phyloP scores from a whole-genome alignment of 495 filamentous ascomycete species.

The Aspergillus panamensis region DNA sequence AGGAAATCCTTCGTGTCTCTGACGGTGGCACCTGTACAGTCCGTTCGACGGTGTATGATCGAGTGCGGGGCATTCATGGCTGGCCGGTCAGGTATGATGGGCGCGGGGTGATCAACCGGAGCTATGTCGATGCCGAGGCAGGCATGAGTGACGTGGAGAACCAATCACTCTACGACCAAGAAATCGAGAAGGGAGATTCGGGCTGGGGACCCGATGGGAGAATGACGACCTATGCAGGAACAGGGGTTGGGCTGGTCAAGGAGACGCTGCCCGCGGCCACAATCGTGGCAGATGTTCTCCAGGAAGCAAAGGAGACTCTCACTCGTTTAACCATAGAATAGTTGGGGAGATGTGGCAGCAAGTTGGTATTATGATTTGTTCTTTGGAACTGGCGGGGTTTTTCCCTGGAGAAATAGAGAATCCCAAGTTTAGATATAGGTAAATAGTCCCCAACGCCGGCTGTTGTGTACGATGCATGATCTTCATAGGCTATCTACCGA shows the following conservation, averaged over 20 bases:
- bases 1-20: slow-evolving; percentile 51
- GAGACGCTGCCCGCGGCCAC: slow-evolving; percentile 26
- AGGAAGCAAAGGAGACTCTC: slow-evolving; percentile 15
- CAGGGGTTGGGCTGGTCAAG: slow-evolving; percentile 39
- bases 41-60: slow-evolving; percentile 65
- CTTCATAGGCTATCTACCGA: slow-evolving; percentile 11
- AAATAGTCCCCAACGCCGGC: not conserved
- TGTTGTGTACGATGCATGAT: slow-evolving; percentile 11
- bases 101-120: slow-evolving; percentile 59
- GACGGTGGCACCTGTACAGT: slow-evolving; percentile 65
- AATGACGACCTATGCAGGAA: slow-evolving; percentile 63
- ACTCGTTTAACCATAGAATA: not conserved
- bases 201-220: slow-evolving; percentile 55
- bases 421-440: not conserved
- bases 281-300: slow-evolving; percentile 28
- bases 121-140: slow-evolving; percentile 32
- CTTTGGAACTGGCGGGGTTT: too few relatives aligned
- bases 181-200: slow-evolving; percentile 43
- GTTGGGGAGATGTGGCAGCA: not conserved
- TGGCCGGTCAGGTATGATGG: slow-evolving; percentile 64
- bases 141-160: slow-evolving; percentile 8
- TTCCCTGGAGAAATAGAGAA: not conserved
- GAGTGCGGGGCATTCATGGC: slow-evolving; percentile 55
- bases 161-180: slow-evolving; percentile 46
- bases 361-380: not conserved